Base-by-base conservation (phyloP, 495 filamentous ascomycete species). In the Penicillium fimorum region DNA sequence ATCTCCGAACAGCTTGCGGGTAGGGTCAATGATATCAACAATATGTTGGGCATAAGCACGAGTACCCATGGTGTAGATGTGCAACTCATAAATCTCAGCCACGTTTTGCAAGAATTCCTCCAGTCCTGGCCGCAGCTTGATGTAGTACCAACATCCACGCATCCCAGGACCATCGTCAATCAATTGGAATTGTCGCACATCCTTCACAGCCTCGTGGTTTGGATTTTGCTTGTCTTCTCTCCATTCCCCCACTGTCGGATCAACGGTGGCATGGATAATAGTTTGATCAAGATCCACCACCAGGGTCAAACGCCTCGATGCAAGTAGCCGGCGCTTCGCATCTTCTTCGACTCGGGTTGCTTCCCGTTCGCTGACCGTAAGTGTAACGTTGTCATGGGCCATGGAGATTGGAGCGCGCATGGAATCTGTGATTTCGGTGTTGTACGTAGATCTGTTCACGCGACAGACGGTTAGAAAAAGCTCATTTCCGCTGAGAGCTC, bases 31-130 rank as follows among this genome's bases (percentile, higher is more conserved):
- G 60, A 97, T 91, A 62, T 88, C 86, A 18, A 93, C 93, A 62
- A 99, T 94, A 53, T 89, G 84, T 58, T 92, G 79, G 25, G 94
- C 94, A 67, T 99, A 99, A 9, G 91, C 89, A 57, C 94, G 84
- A 43, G 94, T 99, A 52, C 92, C 94, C 94, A 97, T 97, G 22
- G 94, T 98, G 75, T 99, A 99, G 64, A 99, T 92, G 62, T 99
- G 94, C 61, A 97, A 74, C 69, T 99, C 94, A 70, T 91, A 99
- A 57, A 95, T 75, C 64, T 87, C 77, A 4, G 91, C 83, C 54
- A 97, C 81, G 18, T 83, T 84, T 55, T 89, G 75, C 55, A 99
- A 74, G 67, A 99, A 99, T 13, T 87, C 80, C 60, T 88, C 80
- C 49, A 97, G 76, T 11, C 92, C 91, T 1, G 94, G 94, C n/a